These are phyloP conservation scores for Oryza coarctata DNA, from an alignment of 176 grass and related monocot species.

Conservation along the genomic window DNA sequence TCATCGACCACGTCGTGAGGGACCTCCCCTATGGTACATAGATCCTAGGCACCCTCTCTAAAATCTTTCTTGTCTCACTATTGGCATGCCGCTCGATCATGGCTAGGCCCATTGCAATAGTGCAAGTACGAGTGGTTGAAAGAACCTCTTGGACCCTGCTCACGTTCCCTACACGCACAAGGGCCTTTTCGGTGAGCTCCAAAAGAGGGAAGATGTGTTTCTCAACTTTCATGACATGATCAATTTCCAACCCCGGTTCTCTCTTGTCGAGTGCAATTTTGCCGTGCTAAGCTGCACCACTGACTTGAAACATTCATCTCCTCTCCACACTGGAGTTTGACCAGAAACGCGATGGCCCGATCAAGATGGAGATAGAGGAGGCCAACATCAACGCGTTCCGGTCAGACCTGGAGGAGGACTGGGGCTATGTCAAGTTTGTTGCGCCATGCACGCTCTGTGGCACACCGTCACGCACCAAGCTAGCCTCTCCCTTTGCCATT, in stretches of 20 bases:
- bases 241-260: too few relatives aligned
- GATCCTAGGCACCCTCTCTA: background rate
- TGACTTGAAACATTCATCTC: background rate
- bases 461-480: too few relatives aligned
- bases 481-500: too few relatives aligned
- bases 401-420: background rate
- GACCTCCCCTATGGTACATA: conserved; percentile 69
- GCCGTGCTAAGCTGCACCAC: background rate
- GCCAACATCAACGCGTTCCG: conserved; percentile 51
- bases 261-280: too few relatives aligned
- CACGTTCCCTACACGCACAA: conserved; percentile 80
- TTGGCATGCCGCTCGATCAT: too few relatives aligned
- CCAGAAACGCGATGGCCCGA: conserved; percentile 59
- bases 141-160: conserved; percentile 89
- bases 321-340: conserved; percentile 72
- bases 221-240: too few relatives aligned
- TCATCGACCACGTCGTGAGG: conserved; percentile 47
- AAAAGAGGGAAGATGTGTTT: conserved; percentile 46
- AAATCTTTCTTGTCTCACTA: background rate
- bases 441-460: background rate
- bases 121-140: conserved; percentile 82
- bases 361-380: conserved; percentile 59
- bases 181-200: conserved; percentile 50
- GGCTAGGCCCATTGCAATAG: background rate
- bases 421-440: background rate